Base-by-base conservation (phyloP, 495 filamentous ascomycete species). In the Podospora sp. region DNA sequence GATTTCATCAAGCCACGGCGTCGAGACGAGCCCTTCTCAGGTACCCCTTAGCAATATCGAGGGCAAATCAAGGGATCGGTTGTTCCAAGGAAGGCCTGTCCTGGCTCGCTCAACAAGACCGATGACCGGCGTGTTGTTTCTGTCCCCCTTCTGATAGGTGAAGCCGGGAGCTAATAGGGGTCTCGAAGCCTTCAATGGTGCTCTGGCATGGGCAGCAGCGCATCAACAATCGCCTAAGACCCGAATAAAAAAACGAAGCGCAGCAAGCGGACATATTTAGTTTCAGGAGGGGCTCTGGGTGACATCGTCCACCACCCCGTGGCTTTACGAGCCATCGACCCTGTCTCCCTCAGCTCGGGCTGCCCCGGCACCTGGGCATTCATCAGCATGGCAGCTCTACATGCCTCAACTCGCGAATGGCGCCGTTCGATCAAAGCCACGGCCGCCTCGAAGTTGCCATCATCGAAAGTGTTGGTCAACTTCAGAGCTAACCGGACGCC, bases 241-340 rank as follows among this genome's bases (percentile, higher is more conserved):
- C 56, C 56, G 9, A 59, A 59, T 29, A 46, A 46, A 49, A 36
- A 21, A 33, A 9, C 60, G 25, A 62, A 62, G 60, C n/a, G 33
- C 60, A 36, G 60, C 36, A 62, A 40, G 35, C 25, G n/a, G 33
- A 61, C n/a, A 46, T 50, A 49, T 62, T 21, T 21, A 62, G 35
- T 26, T 22, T 33, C 26, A 21, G 60, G 27, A 50, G 36, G 26
- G n/a, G 20, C 20, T 27, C 1, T 46, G 36, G 60, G 60, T 62
- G 21, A 50, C 60, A 62, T 49, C 35, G 59, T 25, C 35, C 40
- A 36, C 14, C 60, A 62, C 60, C 20, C 60, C 40, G n/a, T n/a
- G 20, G 40, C 36, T 36, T 36, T 50, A 21, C 26, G 59, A 61
- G 35, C 26, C 25, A 24, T 46, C 24, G 16, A 26, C 24, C 25